A percentile compares a stretch with the other conserved stretches of the same genome.
Evolutionary conservation across 192 early-diverging fungal genomes (phyloP).

Genomic region (Linnemannia hyalina): DNA sequence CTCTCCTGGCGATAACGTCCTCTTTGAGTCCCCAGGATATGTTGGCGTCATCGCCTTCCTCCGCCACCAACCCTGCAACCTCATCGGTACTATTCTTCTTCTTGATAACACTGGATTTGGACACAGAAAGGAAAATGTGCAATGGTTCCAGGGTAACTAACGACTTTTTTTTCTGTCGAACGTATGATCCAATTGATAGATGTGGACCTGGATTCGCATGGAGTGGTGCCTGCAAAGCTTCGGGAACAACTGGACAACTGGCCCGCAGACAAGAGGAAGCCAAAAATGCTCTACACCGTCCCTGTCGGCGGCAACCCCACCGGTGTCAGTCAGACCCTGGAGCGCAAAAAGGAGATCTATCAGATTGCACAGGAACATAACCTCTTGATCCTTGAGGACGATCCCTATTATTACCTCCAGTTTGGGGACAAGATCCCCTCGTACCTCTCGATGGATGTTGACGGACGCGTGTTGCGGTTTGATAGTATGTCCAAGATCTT

Average conservation of each 20-base stretch:
- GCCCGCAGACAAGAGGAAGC: constrained; percentile 56
- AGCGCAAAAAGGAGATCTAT: constrained; percentile 86
- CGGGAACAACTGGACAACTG: constrained; percentile 62
- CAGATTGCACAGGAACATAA: constrained; percentile 79
- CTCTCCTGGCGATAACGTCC: constrained; percentile 58
- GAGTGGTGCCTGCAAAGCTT: constrained; percentile 72
- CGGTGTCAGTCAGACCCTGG: constrained; percentile 81
- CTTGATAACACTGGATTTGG: not conserved
- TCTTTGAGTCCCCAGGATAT: constrained; percentile 68
- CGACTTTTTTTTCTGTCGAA: not conserved
- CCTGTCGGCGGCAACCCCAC: constrained; percentile 94
- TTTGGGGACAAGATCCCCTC: constrained; percentile 70
- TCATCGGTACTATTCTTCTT: constrained; percentile 47
- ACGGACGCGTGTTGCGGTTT: constrained; percentile 91
- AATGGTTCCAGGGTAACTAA: not conserved
- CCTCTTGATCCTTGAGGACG: constrained; percentile 93
- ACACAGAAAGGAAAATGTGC: not conserved
- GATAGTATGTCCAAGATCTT: constrained; percentile 95
- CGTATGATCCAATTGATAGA: constrained; percentile 10
- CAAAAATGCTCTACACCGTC: constrained; percentile 78
- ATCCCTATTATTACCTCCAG: constrained; percentile 96
- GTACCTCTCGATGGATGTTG: constrained; percentile 90
- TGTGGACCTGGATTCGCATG: constrained; percentile 62
- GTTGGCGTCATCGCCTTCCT: constrained; percentile 63
- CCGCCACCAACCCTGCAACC: constrained; percentile 59